Conservation (phyloP, 1,139 yeast species). For the Hansenula sp. region DNA sequence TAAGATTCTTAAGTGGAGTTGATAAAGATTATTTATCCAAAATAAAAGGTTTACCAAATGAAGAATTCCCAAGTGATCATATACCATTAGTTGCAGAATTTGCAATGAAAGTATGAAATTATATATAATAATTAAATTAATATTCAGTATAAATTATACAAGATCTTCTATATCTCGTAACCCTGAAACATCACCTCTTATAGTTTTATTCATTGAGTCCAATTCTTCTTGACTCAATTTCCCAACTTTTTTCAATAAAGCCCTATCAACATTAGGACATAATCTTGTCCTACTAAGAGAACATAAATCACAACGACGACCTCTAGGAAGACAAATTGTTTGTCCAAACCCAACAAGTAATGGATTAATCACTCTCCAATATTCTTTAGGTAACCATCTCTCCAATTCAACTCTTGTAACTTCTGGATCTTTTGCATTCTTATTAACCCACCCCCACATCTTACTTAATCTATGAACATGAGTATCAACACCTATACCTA, state of each 20-base stretch:
- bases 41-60: conserved; percentile 84
- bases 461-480: conserved; percentile 81
- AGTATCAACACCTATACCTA: conserved; percentile 92
- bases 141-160: conserved; percentile 6
- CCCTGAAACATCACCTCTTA: conserved; percentile 23
- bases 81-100: conserved; percentile 77
- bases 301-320: conserved; percentile 74
- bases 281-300: conserved; percentile 44
- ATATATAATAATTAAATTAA: background rate
- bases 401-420: conserved; percentile 65
- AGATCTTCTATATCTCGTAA: conserved; percentile 24
- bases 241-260: conserved; percentile 32
- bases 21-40: conserved; percentile 66
- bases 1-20: conserved; percentile 64
- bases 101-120: conserved; percentile 45
- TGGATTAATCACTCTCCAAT: conserved; percentile 86
- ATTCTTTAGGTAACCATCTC: conserved; percentile 64
- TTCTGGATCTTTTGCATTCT: conserved; percentile 63
- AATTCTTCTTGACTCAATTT: conserved; percentile 28
- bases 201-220: conserved; percentile 34
- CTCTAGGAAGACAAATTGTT: conserved; percentile 72
- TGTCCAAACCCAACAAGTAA: conserved; percentile 92
- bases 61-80: conserved; percentile 90
- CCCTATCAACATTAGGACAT: conserved; percentile 49
- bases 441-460: conserved; percentile 75